Conservation (phyloP, 2,329 filamentous ascomycete genomes). For the Claviceps sorghi region DNA sequence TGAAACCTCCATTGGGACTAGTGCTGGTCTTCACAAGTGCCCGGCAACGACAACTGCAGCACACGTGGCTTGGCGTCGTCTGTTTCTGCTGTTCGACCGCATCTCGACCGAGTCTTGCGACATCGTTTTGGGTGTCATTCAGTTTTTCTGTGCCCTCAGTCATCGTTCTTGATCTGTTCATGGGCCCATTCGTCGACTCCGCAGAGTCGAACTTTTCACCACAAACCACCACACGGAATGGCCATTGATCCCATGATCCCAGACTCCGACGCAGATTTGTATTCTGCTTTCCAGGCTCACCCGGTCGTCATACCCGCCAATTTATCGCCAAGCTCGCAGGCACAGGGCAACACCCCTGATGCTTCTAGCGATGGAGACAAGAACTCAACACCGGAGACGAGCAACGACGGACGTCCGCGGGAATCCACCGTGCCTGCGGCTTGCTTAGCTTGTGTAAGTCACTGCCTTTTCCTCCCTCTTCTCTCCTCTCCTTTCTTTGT, state of each 20-base stretch:
- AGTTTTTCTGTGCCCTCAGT: too few relatives aligned
- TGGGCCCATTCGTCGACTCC: neutral
- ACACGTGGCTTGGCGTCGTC: neutral
- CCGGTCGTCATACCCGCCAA: constrained; percentile 3
- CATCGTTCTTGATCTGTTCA: neutral
- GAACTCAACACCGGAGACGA: constrained; percentile 3
- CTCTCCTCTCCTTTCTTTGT: neutral
- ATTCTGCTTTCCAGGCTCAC: neutral
- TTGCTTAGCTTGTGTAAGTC: constrained; percentile 40
- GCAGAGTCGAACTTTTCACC: too few relatives aligned
- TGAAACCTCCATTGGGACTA: neutral
- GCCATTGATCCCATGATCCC: constrained; percentile 1
- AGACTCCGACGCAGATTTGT: neutral
- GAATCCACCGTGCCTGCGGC: constrained; percentile 32
- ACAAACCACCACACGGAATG: neutral
- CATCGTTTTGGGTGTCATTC: neutral
- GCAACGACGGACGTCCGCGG: constrained; percentile 9
- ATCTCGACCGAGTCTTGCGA: too few relatives aligned
- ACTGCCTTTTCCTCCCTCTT: neutral
- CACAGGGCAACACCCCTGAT: constrained; percentile 1
- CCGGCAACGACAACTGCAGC: neutral
- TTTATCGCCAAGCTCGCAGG: constrained; percentile 5
- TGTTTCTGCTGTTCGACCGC: neutral
- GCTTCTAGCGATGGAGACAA: neutral
- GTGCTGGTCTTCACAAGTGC: neutral